Evolutionary conservation across 306 rosid species (phyloP).

Genomic region (Ziziphus jujuba): DNA sequence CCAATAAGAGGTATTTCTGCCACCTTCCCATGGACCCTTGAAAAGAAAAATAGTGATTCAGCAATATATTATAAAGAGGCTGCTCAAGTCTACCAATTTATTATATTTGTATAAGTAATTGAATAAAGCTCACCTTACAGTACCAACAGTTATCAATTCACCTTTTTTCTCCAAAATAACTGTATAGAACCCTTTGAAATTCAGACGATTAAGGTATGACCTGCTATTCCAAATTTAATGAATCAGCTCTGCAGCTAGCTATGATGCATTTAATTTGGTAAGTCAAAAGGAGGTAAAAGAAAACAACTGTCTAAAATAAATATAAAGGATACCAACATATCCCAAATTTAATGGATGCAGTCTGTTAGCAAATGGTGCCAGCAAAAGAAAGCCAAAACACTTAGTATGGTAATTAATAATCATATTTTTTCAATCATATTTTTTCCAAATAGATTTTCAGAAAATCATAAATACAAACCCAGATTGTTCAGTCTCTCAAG

Average conservation of each 20-base stretch:
- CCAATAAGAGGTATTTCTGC: conserved; percentile 91
- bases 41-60: conserved; percentile 12
- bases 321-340: too few relatives aligned
- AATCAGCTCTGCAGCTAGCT: background rate
- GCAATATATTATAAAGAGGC: conserved; percentile 11
- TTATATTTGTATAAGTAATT: background rate
- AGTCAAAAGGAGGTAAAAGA: background rate
- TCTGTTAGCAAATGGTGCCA: too few relatives aligned
- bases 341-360: too few relatives aligned
- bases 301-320: background rate
- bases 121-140: conserved; percentile 55
- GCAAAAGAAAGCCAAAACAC: too few relatives aligned
- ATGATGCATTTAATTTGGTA: background rate
- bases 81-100: background rate
- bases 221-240: conserved; percentile 38
- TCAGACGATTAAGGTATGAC: conserved; percentile 74
- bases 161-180: conserved; percentile 71
- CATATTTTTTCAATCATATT: too few relatives aligned
- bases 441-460: too few relatives aligned
- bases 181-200: conserved; percentile 78
- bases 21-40: conserved; percentile 75
- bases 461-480: too few relatives aligned
- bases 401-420: too few relatives aligned
- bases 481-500: too few relatives aligned
- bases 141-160: conserved; percentile 74